Conservation (phyloP, 164 flowering plant species). For the Pachysandra terminalis region DNA sequence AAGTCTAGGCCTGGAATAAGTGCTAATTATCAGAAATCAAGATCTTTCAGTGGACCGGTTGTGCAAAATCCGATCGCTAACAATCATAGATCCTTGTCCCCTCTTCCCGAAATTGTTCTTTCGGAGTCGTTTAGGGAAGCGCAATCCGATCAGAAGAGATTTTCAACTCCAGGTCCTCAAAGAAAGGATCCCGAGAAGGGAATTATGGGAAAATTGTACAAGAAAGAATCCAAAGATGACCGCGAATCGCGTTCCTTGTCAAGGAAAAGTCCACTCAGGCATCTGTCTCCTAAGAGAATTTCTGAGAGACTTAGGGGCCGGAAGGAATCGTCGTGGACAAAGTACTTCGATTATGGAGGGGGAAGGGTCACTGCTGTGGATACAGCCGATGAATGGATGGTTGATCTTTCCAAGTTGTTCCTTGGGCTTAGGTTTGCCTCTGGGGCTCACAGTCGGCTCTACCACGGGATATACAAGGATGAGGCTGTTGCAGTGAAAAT, state of each 20-base stretch:
- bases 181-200: slow-evolving; percentile 47
- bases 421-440: slow-evolving; percentile 72
- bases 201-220: slow-evolving; percentile 22
- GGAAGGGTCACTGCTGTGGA: slow-evolving; percentile 75
- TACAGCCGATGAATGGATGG: slow-evolving; percentile 53
- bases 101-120: slow-evolving; percentile 40
- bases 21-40: slow-evolving; percentile 12
- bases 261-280: slow-evolving; percentile 31
- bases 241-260: slow-evolving; percentile 8
- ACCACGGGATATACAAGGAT: slow-evolving; percentile 77
- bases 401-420: slow-evolving; percentile 70
- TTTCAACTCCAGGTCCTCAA: slow-evolving; percentile 63
- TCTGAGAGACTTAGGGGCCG: slow-evolving; percentile 34
- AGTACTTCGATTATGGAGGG: slow-evolving; percentile 71
- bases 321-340: slow-evolving; percentile 69
- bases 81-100: slow-evolving; percentile 70
- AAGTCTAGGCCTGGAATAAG: slow-evolving; percentile 34
- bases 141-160: slow-evolving; percentile 44
- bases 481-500: slow-evolving; percentile 81
- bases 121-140: slow-evolving; percentile 82
- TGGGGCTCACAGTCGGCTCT: slow-evolving; percentile 84
- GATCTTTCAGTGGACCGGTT: slow-evolving; percentile 2
- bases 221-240: slow-evolving; percentile 24
- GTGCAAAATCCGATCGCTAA: slow-evolving; percentile 17
- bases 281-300: slow-evolving; percentile 38